Evolutionary conservation across 1,284 basidiomycete genomes (phyloP), one percentile per base, ranked within the genome.

Genomic region (Ceratobasidium sp.): DNA sequence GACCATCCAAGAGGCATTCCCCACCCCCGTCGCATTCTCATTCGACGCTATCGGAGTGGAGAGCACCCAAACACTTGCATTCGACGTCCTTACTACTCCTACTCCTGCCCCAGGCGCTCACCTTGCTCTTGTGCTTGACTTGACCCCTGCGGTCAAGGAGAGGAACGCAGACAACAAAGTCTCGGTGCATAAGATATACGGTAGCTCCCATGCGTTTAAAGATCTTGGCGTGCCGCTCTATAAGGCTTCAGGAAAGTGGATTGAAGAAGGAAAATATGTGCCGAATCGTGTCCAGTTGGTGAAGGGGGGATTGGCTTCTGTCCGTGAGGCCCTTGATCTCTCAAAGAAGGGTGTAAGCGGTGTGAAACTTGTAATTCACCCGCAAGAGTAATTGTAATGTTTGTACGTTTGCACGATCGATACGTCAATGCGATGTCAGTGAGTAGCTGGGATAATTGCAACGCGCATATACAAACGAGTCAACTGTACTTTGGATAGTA

Each of bases 41-140:
- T 87, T 80, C 76, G 88, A 89, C 77, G 77, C 81, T 9, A 79
- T 87, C 48, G 79, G 81, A 1, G 59, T 75, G 0, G 72, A 78
- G 1, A 79, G 79, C 62, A 84, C 84, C 1, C 83, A 84, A 59
- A 65, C 75, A 27, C 48, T 71, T 11, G 82, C 76, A 15, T 81
- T 82, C 82, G 67, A 79, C 62, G 41, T 77, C 59, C 60, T 81
- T 75, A 69, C 78, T 14, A 6, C 2, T 56, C 36, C 53, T 7
- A 50, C 73, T 15, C 64, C 73, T 9, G 36, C 73, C 22, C n/a
- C 17, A 19, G 41, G 33, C 50, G 41, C 47, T 47, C 54, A 59
- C 50, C 45, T 73, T 51, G 36, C 72, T 22, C 1, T 73, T 29
- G 59, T 56, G 24, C 51, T 64, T 14, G n/a, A 24, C 27, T 17